Evolutionary conservation across 2,329 filamentous ascomycete genomes (phyloP).

Genomic region (Arachnopeziza araneosa): DNA sequence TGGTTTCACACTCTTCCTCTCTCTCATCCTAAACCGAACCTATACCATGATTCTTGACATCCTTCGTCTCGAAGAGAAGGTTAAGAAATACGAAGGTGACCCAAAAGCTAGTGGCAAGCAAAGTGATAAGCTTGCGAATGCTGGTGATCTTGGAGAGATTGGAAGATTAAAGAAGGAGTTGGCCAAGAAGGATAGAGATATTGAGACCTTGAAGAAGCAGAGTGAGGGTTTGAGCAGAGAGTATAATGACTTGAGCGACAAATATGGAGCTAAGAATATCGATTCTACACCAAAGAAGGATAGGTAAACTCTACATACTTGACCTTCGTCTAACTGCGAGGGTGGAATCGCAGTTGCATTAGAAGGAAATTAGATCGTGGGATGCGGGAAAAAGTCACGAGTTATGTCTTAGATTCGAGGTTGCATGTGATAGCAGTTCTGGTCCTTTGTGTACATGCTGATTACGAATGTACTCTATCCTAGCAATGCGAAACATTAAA

Average conservation of each 20-base stretch:
- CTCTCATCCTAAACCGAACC: conserved; percentile 96
- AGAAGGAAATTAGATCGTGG: background rate
- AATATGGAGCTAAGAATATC: conserved; percentile 58
- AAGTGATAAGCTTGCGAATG: conserved; percentile 63
- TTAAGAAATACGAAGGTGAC: conserved; percentile 75
- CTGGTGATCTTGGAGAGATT: conserved; percentile 72
- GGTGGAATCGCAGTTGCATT: background rate
- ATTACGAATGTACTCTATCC: background rate
- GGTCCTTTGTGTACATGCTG: background rate
- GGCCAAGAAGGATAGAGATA: conserved; percentile 71
- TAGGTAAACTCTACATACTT: conserved; percentile 16
- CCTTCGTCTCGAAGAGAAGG: conserved; percentile 76
- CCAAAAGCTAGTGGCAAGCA: conserved; percentile 57
- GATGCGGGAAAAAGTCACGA: background rate
- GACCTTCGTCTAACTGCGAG: background rate
- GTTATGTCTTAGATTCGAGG: background rate
- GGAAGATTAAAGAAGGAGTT: conserved; percentile 60
- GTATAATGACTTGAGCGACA: conserved; percentile 80
- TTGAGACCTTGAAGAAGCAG: conserved; percentile 90
- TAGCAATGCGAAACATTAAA: background rate
- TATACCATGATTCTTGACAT: conserved; percentile 67
- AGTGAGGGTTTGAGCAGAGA: conserved; percentile 74
- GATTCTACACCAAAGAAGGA: conserved; percentile 54
- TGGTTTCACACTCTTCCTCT: conserved; percentile 98
- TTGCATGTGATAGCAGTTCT: background rate